Percentiles rank a stretch among this genome's conserved stretches.
These are phyloP conservation scores for Teunomyces barrocoloradensis DNA, from an alignment of 805 yeast genomes.

Conservation along the genomic window DNA sequence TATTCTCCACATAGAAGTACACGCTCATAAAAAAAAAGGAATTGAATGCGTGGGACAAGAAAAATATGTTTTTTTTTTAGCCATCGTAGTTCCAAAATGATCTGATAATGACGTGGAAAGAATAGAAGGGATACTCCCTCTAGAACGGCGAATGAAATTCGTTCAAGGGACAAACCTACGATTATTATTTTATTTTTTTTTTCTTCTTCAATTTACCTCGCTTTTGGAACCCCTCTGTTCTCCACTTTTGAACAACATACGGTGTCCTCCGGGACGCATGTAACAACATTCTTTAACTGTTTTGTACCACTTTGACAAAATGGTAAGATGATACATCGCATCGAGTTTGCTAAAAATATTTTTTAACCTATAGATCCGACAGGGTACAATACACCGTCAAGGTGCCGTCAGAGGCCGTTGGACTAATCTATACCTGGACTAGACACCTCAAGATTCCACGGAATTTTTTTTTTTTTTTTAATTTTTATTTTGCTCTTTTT, in stretches of 20 bases:
- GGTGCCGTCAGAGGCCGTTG: slow-evolving; percentile 1
- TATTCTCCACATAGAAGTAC: neutral
- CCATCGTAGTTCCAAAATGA: slow-evolving; percentile 1
- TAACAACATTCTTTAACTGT: neutral
- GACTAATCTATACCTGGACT: neutral
- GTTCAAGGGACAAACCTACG: too few species aligned
- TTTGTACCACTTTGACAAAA: neutral
- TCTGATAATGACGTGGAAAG: slow-evolving; percentile 1
- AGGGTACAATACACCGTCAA: neutral
- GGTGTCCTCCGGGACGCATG: neutral
- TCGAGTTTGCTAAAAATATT: slow-evolving; percentile 2
- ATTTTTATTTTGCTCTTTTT: too few species aligned
- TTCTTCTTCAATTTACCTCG: too few species aligned
- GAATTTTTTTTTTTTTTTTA: neutral
- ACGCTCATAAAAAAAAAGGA: neutral
- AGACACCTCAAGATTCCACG: neutral
- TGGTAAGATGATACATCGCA: neutral
- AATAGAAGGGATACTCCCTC: neutral
- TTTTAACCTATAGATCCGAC: slow-evolving; percentile 1
- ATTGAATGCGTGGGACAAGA: neutral
- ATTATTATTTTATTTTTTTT: too few species aligned
- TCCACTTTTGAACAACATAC: neutral
- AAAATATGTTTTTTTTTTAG: neutral
- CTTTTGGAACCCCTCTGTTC: neutral
- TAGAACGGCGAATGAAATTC: neutral